These are phyloP conservation scores for Goniomonas avonlea DNA, from an alignment of 78 protist genomes.

Conservation along the genomic window DNA sequence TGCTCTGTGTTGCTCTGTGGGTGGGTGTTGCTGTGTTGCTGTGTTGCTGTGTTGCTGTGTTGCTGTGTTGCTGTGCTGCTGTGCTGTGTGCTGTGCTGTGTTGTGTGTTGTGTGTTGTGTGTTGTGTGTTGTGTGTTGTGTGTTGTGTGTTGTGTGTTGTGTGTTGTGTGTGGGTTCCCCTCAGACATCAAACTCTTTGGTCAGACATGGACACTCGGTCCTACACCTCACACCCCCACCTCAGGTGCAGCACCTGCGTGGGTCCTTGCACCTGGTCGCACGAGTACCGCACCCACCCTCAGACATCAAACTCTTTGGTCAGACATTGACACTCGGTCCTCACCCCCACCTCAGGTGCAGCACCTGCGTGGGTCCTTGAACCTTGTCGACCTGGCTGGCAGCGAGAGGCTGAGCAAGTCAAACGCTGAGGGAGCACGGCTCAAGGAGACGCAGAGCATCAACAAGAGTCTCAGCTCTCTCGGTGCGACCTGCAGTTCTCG, in stretches of 20 bases:
- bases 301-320: not conserved
- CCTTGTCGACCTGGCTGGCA: conserved; percentile 39
- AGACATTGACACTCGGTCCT: not conserved
- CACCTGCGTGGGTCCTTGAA: not conserved
- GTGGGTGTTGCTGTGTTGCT: no score
- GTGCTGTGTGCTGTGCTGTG: no score
- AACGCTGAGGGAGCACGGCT: not conserved
- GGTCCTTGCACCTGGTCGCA: conserved; percentile 21
- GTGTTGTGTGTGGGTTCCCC: no score
- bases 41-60: no score
- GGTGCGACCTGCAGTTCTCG: no score
- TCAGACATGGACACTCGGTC: not conserved
- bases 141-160: no score
- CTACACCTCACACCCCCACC: not conserved
- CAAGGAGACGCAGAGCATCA: conserved; percentile 29
- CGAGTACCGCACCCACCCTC: not conserved
- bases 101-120: no score
- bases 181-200: not conserved
- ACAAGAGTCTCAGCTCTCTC: conserved; percentile 28
- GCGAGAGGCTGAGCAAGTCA: conserved; percentile 20
- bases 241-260: not conserved
- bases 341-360: not conserved
- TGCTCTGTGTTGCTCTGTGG: no score
- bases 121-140: no score
- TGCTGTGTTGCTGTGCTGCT: no score